Conservation (phyloP, 2,329 filamentous ascomycete genomes). For the Phoma sp. region DNA sequence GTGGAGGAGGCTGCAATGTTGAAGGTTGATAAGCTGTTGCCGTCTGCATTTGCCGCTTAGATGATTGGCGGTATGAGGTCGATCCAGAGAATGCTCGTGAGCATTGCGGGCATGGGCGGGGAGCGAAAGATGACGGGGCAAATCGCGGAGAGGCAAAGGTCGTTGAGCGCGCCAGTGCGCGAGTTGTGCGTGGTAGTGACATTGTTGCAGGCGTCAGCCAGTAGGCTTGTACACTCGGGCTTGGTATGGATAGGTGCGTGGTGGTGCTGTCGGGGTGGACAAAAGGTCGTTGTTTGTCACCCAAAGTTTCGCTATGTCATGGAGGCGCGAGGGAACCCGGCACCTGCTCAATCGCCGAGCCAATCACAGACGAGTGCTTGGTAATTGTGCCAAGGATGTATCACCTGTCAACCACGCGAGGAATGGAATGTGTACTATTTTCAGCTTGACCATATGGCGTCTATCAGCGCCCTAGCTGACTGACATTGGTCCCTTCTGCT, state of each 20-base stretch:
- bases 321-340: conserved; percentile 23
- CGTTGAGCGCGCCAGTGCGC: conserved; percentile 32
- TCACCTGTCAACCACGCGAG: conserved; percentile 13
- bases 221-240: conserved; percentile 2
- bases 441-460: neutral
- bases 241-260: neutral
- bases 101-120: conserved; percentile 52
- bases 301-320: conserved; percentile 37
- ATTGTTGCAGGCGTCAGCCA: conserved; percentile 26
- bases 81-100: conserved; percentile 54
- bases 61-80: conserved; percentile 41
- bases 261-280: conserved; percentile 14
- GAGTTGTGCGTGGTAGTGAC: conserved; percentile 39
- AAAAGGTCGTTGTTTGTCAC: conserved; percentile 24
- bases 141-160: conserved; percentile 31
- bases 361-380: conserved; percentile 1
- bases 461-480: neutral
- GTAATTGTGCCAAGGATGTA: neutral
- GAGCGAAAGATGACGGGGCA: conserved; percentile 31
- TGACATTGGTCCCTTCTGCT: neutral
- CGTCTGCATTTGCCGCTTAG: conserved; percentile 62
- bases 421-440: neutral
- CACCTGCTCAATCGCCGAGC: neutral
- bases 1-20: conserved; percentile 61
- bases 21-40: conserved; percentile 69